Evolutionary conservation across 108 stramenopile genomes (phyloP), one percentile per base, ranked within the genome.

Genomic region (Pseudonitzschia multistriata): DNA sequence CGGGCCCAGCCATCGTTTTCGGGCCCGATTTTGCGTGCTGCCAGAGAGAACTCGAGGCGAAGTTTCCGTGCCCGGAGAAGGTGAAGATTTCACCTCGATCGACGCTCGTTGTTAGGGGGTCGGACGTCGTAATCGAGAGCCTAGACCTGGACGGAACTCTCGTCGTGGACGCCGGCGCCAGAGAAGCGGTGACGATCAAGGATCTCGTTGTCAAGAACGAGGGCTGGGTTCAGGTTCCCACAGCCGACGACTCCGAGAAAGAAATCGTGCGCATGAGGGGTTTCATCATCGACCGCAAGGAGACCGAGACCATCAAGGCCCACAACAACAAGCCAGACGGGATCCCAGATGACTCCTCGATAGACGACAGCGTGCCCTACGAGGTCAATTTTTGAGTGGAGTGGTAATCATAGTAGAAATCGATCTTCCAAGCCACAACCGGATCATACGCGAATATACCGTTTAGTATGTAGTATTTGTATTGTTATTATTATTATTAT

Each of bases 251-350:
- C 3, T 2, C 15, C 42, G 66, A 74, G 34, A 57, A 68, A 24
- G 88, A 94, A 73, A 65, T 85, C 45, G 83, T 91, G 42, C 71
- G 71, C 57, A 94, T 94, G 88, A 79, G 93, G 39, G 93, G 93
- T 54, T 94, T 91, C 70, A 27, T 39, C 2, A 61, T 85, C 28
- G 70, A 68, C 14, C 70, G 72, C 33, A 76, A 77, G 62, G 77
- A 77, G 45, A 70, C 79, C 21, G 60, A 67, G 17, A 42, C n/a
- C n/a, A n/a, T n/a, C n/a, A n/a, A n/a, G n/a, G n/a, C n/a, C n/a
- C n/a, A n/a, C n/a, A n/a, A n/a, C n/a, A n/a, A n/a, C n/a, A n/a
- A n/a, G n/a, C n/a, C n/a, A n/a, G n/a, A n/a, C n/a, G n/a, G n/a
- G n/a, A n/a, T n/a, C n/a, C n/a, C n/a, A n/a, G n/a, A n/a, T n/a